These are phyloP conservation scores for Graphiopsis chlorocephala DNA, from an alignment of 2,329 filamentous ascomycete genomes.

Conservation along the genomic window DNA sequence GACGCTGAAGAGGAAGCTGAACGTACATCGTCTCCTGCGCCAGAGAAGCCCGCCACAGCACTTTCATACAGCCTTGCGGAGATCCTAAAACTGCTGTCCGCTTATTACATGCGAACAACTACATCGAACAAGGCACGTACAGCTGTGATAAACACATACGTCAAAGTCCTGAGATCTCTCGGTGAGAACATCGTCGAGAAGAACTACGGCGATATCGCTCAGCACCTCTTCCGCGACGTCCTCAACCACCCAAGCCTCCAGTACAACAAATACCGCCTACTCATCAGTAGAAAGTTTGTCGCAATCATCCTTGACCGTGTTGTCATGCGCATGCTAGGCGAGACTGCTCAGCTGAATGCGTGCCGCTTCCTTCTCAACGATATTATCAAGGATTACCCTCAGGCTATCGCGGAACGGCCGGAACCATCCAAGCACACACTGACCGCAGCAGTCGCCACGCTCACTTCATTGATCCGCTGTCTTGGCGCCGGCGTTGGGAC, in stretches of 20 bases:
- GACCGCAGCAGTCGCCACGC: conserved; percentile 72
- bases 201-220: conserved; percentile 77
- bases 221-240: conserved; percentile 76
- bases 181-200: conserved; percentile 80
- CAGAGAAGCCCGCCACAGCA: conserved; percentile 67
- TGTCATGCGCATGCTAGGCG: conserved; percentile 78
- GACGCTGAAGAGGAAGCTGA: conserved; percentile 65
- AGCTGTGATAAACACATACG: conserved; percentile 83
- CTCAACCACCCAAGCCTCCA: conserved; percentile 71
- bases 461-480: conserved; percentile 73
- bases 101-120: conserved; percentile 73
- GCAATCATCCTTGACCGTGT: conserved; percentile 80
- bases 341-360: conserved; percentile 81
- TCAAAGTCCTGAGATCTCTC: conserved; percentile 72
- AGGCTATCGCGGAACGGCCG: conserved; percentile 77
- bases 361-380: conserved; percentile 81
- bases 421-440: conserved; percentile 87
- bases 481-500: conserved; percentile 78
- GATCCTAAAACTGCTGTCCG: conserved; percentile 73
- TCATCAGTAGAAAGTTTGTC: conserved; percentile 81
- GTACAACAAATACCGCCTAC: conserved; percentile 81
- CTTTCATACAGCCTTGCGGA: conserved; percentile 74
- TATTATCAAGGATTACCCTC: conserved; percentile 90
- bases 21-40: conserved; percentile 71
- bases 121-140: conserved; percentile 79